Percentiles rank a stretch among this genome's conserved stretches.
Evolutionary conservation across 805 yeast genomes (phyloP).

Genomic region (Myxozyma monticola): DNA sequence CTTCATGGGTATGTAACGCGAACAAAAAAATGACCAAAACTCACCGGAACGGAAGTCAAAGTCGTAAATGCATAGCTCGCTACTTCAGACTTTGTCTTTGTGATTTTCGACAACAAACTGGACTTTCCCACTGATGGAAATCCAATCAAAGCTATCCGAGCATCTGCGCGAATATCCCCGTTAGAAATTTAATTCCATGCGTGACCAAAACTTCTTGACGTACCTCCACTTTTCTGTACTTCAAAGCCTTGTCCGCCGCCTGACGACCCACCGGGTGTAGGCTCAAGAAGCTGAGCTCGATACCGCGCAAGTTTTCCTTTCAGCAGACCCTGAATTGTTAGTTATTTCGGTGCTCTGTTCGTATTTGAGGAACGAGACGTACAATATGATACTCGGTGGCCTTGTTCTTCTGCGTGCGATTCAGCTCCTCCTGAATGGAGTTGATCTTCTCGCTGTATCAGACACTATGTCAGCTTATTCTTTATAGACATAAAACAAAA

Average conservation of each 20-base stretch:
- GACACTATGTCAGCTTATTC: background rate
- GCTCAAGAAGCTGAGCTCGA: conserved; percentile 87
- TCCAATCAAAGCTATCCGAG: conserved; percentile 91
- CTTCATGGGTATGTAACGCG: background rate
- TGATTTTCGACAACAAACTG: conserved; percentile 80
- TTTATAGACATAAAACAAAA: background rate
- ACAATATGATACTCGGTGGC: conserved; percentile 96
- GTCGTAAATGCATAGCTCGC: conserved; percentile 97
- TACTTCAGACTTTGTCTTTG: conserved; percentile 91
- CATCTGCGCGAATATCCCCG: conserved; percentile 51
- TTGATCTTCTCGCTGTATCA: conserved; percentile 26
- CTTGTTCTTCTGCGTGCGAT: conserved; percentile 94
- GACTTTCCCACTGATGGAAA: conserved; percentile 98
- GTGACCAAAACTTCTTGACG: background rate
- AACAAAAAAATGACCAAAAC: background rate
- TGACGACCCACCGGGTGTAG: conserved; percentile 70
- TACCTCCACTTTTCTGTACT: conserved; percentile 79
- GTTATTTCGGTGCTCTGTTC: background rate
- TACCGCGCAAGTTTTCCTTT: conserved; percentile 89
- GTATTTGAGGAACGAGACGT: background rate
- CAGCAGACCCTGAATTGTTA: conserved; percentile 51
- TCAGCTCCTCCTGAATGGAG: conserved; percentile 87
- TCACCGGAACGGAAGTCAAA: conserved; percentile 80
- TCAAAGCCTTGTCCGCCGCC: conserved; percentile 87
- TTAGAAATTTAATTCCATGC: background rate